Conservation (phyloP, 805 yeast genomes). For the Novakomyces olei region DNA sequence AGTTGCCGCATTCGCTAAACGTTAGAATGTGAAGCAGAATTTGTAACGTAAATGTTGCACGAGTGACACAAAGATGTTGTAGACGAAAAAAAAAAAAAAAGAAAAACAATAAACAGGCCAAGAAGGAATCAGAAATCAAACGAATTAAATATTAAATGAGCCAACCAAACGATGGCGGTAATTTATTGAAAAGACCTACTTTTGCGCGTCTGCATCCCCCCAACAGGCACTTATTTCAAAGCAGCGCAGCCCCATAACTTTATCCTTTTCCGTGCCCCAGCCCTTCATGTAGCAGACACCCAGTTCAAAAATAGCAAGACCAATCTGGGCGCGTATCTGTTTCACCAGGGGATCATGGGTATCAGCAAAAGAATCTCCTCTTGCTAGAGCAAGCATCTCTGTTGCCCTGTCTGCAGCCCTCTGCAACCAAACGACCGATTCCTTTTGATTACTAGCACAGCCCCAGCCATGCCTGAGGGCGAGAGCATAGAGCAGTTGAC, state of each 20-base stretch:
- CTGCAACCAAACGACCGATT: slow-evolving; percentile 38
- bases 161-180: no score
- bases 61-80: no score
- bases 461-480: slow-evolving; percentile 53
- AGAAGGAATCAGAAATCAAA: no score
- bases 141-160: no score
- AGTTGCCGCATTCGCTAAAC: slow-evolving; percentile 53
- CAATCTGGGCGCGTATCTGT: slow-evolving; percentile 11
- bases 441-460: slow-evolving; percentile 29
- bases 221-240: slow-evolving; percentile 42
- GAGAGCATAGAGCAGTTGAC: slow-evolving; percentile 46
- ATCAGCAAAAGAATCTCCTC: neutral
- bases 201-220: slow-evolving; percentile 49
- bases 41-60: no score
- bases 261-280: slow-evolving; percentile 34
- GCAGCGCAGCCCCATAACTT: slow-evolving; percentile 32
- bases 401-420: slow-evolving; percentile 19
- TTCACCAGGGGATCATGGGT: neutral
- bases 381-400: neutral
- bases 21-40: no score
- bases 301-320: slow-evolving; percentile 32
- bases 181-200: no score
- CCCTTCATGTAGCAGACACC: slow-evolving; percentile 37
- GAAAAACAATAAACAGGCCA: no score
- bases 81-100: no score